A percentile compares a stretch with the other conserved stretches of the same genome.
phyloP scores from a whole-genome alignment of 2,329 filamentous ascomycete species.

The Alternaria postmessia region DNA sequence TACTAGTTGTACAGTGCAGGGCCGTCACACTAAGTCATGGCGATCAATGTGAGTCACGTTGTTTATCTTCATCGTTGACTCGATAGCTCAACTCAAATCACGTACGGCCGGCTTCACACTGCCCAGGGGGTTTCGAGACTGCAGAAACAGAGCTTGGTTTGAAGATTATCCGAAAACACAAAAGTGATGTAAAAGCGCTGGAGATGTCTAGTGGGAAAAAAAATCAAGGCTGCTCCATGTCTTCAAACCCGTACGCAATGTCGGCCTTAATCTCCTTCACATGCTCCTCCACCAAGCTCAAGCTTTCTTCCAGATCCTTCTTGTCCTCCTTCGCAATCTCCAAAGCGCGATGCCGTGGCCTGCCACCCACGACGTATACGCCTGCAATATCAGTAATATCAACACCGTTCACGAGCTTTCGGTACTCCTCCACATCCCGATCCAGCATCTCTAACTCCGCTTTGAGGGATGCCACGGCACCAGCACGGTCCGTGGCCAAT shows the following conservation, averaged over 20 bases:
- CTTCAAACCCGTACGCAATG: constrained; percentile 13
- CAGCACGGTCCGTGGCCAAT: constrained; percentile 15
- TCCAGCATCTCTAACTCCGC: constrained; percentile 25
- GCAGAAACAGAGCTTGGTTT: background rate
- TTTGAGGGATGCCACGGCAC: constrained; percentile 18
- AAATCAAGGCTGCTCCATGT: background rate
- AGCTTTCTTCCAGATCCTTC: constrained; percentile 17
- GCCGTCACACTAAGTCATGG: background rate
- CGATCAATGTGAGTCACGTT: background rate
- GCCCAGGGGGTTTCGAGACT: background rate
- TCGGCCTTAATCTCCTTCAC: constrained; percentile 19
- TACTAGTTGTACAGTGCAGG: background rate
- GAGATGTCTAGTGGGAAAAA: background rate
- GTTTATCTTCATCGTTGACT: background rate
- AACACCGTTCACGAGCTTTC: constrained; percentile 7
- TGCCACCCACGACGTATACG: constrained; percentile 23
- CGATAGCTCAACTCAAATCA: background rate
- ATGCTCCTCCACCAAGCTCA: constrained; percentile 12
- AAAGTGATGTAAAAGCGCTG: background rate
- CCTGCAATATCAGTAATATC: constrained; percentile 22
- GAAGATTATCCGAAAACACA: background rate
- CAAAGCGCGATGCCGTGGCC: constrained; percentile 14
- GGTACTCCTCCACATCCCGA: constrained; percentile 18
- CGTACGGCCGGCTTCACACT: background rate
- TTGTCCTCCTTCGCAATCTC: constrained; percentile 24